Conservation (phyloP, 257 asterid genomes). For the Solanum appendiculatum region DNA sequence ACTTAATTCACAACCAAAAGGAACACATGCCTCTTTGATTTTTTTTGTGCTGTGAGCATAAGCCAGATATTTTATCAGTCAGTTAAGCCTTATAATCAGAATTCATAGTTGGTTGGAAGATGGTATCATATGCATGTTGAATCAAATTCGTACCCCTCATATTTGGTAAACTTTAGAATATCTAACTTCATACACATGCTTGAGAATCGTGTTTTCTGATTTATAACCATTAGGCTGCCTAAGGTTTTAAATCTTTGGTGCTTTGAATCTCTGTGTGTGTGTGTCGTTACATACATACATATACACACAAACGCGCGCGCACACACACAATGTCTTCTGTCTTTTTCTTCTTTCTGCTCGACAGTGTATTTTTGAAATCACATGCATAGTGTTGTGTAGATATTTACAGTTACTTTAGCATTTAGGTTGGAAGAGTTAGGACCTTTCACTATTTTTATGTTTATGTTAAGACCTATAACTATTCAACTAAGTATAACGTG, state of each 20-base stretch:
- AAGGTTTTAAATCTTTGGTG: background rate
- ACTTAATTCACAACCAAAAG: background rate
- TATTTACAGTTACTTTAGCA: background rate
- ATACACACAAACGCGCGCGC: background rate
- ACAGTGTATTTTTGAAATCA: background rate
- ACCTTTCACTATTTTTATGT: background rate
- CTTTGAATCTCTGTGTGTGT: background rate
- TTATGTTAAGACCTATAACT: background rate
- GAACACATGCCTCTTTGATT: background rate
- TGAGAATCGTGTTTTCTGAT: background rate
- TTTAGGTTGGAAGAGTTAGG: background rate
- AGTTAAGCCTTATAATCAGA: background rate
- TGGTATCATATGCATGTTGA: background rate
- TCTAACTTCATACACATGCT: background rate
- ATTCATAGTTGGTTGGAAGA: background rate
- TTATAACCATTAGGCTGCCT: background rate
- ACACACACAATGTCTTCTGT: background rate
- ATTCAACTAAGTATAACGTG: background rate
- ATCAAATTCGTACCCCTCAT: background rate
- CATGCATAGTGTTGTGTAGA: background rate
- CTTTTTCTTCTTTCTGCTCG: background rate
- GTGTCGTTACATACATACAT: background rate
- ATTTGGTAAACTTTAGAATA: background rate
- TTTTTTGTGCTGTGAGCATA: background rate
- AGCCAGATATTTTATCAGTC: background rate